Conservation (phyloP, 179 eudicot species). For the Beta corolliflora region DNA sequence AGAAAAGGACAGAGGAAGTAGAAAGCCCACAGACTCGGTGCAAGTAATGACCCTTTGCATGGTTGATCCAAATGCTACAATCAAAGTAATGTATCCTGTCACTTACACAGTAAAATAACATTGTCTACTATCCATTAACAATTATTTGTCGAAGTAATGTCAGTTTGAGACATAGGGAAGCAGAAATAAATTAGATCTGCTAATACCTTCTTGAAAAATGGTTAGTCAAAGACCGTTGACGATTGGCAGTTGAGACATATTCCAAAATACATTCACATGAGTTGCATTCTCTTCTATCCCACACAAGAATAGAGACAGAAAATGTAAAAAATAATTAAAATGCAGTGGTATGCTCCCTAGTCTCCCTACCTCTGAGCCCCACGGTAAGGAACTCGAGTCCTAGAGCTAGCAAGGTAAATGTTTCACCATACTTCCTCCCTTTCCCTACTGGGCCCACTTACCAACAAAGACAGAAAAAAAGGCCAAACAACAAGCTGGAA, state of each 20-base stretch:
- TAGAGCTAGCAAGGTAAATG: neutral
- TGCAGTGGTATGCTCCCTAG: neutral
- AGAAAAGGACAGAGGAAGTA: neutral
- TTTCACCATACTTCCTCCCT: neutral
- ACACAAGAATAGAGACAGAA: neutral
- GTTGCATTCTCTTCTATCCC: neutral
- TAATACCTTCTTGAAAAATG: neutral
- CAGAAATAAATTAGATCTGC: neutral
- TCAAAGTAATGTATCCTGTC: neutral
- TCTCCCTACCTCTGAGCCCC: neutral
- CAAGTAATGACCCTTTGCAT: neutral
- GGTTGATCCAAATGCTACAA: neutral
- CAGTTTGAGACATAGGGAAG: neutral
- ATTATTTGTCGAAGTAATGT: neutral
- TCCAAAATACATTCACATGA: conserved; percentile 5
- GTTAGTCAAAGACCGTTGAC: neutral
- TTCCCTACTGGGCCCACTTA: neutral
- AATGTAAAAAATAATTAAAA: neutral
- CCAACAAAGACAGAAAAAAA: neutral
- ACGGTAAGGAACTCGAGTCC: neutral
- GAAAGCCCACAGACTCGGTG: neutral
- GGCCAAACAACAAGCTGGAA: neutral
- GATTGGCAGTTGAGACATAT: neutral
- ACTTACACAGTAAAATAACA: neutral
- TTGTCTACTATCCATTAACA: neutral